Conservation (phyloP, 2,329 filamentous ascomycete species). For the Cytospora leucostoma region DNA sequence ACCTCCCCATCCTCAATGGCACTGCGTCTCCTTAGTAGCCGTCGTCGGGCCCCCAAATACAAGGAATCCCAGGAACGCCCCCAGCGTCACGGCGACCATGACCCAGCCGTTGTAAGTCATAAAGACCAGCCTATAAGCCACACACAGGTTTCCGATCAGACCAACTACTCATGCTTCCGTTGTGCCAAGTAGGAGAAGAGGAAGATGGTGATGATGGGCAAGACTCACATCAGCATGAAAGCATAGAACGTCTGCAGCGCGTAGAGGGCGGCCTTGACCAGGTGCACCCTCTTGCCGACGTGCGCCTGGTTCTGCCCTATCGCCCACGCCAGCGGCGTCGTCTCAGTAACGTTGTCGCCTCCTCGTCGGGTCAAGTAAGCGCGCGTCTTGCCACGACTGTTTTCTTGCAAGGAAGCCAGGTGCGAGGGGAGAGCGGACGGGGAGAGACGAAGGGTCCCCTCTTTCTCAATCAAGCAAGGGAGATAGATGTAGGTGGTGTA, state of each 20-base stretch:
- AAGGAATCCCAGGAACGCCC: constrained; percentile 86
- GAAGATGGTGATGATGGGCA: too few species aligned
- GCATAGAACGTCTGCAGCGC: constrained; percentile 96
- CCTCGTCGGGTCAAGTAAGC: constrained; percentile 27
- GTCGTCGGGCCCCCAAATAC: constrained; percentile 72
- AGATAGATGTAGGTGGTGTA: too few species aligned
- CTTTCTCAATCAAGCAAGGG: too few species aligned
- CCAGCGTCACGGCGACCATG: constrained; percentile 87
- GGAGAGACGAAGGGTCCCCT: background rate
- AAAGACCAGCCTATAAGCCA: constrained; percentile 76
- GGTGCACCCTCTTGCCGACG: constrained; percentile 67
- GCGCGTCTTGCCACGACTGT: constrained; percentile 23
- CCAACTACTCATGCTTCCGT: background rate
- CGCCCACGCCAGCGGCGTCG: constrained; percentile 59
- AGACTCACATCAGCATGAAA: constrained; percentile 96
- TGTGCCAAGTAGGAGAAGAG: too few species aligned
- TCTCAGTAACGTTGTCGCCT: constrained; percentile 58
- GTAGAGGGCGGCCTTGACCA: constrained; percentile 83
- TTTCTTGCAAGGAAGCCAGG: background rate
- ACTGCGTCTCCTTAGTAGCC: constrained; percentile 83
- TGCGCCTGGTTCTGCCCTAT: constrained; percentile 71
- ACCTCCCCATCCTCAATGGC: constrained; percentile 60
- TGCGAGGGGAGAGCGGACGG: background rate
- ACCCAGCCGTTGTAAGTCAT: constrained; percentile 99
- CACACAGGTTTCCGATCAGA: background rate